These are phyloP conservation scores for Tulasnella calospora DNA, from an alignment of 768 basidiomycete genomes.

Conservation along the genomic window DNA sequence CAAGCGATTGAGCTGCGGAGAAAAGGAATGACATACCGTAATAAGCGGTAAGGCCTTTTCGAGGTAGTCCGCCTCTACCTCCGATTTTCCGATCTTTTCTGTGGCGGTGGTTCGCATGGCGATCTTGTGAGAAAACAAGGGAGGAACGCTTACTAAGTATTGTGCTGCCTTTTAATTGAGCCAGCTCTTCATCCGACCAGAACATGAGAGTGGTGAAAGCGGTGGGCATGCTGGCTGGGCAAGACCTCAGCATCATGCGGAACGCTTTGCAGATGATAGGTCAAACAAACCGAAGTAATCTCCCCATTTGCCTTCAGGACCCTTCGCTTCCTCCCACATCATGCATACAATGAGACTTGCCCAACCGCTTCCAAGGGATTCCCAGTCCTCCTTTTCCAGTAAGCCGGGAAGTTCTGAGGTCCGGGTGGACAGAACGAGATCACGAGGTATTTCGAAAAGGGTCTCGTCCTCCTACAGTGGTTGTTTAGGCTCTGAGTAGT, in stretches of 20 bases:
- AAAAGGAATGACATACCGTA: slow-evolving; percentile 43
- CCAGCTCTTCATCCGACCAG: slow-evolving; percentile 70
- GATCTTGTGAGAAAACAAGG: not conserved
- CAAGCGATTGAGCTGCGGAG: not conserved
- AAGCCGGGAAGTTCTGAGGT: slow-evolving; percentile 61
- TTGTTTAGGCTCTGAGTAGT: not conserved
- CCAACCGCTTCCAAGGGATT: slow-evolving; percentile 69
- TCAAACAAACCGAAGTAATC: slow-evolving; percentile 58
- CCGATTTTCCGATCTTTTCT: slow-evolving; percentile 84
- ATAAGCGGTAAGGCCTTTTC: slow-evolving; percentile 67
- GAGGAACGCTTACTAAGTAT: slow-evolving; percentile 58
- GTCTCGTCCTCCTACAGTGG: slow-evolving; percentile 58
- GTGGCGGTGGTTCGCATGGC: slow-evolving; percentile 2
- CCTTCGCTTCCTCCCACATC: slow-evolving; percentile 86
- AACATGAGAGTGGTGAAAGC: slow-evolving; percentile 91
- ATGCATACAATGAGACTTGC: slow-evolving; percentile 82
- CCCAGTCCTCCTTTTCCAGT: slow-evolving; percentile 66
- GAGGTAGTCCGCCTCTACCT: slow-evolving; percentile 70
- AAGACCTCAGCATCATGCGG: not conserved
- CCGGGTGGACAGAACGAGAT: slow-evolving; percentile 68
- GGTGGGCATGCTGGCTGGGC: slow-evolving; percentile 49
- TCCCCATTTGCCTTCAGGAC: slow-evolving; percentile 58
- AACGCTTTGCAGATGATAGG: not conserved
- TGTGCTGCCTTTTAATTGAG: slow-evolving; percentile 74
- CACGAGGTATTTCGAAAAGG: slow-evolving; percentile 77